Evolutionary conservation across 2,329 filamentous ascomycete genomes (phyloP), one percentile per base, ranked within the genome.

Genomic region (Aureobasidium sp.): DNA sequence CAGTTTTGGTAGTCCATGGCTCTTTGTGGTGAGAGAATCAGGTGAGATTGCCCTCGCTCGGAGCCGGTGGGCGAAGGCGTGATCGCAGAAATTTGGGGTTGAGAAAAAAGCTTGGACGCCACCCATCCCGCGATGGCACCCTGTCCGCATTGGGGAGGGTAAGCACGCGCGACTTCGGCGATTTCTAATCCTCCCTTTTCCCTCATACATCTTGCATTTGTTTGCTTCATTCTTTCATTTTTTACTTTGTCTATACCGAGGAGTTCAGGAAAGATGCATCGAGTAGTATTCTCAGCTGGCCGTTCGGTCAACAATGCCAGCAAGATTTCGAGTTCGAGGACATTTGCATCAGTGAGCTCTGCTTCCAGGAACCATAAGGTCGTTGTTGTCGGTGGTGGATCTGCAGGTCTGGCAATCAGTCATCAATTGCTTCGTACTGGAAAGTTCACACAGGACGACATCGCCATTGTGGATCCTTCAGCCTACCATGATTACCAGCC

Each of bases 401-500:
- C 82, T 13, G 87, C 86, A 41, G 87, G 87, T 53, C 73, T 89
- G 16, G 74, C 82, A 1, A 81, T 88, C 68, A 84, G 84, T 67
- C 85, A 89, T 68, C 87, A 90, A 74, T 80, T 90, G 3, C 79
- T 88, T 3, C 79, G 79, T 2, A 76, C 78, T 0, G 84, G 83
- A 45, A 78, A 78, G 30, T 87, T 87, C 67, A 65, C 71, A 0
- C 74, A 78, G 47, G 76, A 84, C 36, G 85, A 88, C 63, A 86
- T 88, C 63, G 85, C 85, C 32, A 67, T 88, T 30, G 74, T 88
- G 48, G 85, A 88, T 64, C 85, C 85, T 0, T 79, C 85, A 0
- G 69, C 74, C 65, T 85, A 79, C 77, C 85, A 88, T 68, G 79
- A 88, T 73, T 88, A 87, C 70, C 85, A 88, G 71, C 84, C 85